These are phyloP conservation scores for Somion occarium DNA, from an alignment of 1,284 basidiomycete genomes.

Conservation along the genomic window DNA sequence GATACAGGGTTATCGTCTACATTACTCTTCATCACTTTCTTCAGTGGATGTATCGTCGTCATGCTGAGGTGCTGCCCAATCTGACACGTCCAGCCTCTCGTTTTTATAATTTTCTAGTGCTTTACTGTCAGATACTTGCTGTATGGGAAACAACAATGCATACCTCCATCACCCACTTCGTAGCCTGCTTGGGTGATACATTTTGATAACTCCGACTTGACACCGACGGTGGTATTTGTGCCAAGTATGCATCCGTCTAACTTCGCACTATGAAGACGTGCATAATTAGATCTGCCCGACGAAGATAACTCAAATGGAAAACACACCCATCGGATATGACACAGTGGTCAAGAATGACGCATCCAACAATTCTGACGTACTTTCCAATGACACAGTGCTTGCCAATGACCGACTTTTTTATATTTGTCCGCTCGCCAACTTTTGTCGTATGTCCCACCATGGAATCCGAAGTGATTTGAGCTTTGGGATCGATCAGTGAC, in stretches of 20 bases:
- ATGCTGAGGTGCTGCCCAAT: conserved; percentile 29
- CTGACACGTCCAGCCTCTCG: conserved; percentile 32
- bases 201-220: conserved; percentile 73
- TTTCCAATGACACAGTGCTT: conserved; percentile 87
- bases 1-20: not conserved
- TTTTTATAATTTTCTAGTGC: conserved; percentile 26
- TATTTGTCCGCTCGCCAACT: conserved; percentile 78
- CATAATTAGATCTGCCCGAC: not conserved
- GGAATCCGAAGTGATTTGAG: conserved; percentile 84
- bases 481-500: conserved; percentile 67
- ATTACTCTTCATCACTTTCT: conserved; percentile 13
- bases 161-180: conserved; percentile 73
- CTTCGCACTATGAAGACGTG: conserved; percentile 62
- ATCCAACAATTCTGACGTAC: conserved; percentile 82
- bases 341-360: conserved; percentile 88
- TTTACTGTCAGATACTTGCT: too few relatives aligned
- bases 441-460: conserved; percentile 79
- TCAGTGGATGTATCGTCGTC: conserved; percentile 13
- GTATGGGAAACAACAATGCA: too few relatives aligned
- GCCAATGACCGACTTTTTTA: conserved; percentile 89
- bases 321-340: conserved; percentile 81
- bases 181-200: conserved; percentile 90
- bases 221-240: conserved; percentile 76
- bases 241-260: conserved; percentile 89
- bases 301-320: too few relatives aligned